Evolutionary conservation across 805 yeast genomes (phyloP).

Genomic region (Yarrowia osloensis): DNA sequence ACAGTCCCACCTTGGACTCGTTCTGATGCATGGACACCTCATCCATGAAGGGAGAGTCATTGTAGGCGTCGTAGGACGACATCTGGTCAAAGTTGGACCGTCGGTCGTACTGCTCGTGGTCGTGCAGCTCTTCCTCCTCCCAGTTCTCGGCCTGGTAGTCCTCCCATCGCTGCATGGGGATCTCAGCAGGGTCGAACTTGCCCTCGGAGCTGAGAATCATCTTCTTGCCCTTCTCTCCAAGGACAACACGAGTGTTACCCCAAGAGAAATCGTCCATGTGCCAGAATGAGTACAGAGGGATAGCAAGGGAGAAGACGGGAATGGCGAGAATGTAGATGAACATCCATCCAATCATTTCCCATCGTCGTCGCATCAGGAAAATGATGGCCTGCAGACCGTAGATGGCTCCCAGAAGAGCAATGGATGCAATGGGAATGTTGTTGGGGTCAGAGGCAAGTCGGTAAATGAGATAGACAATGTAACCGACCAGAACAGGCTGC

Average conservation of each 20-base stretch:
- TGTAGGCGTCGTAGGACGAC: slow-evolving; percentile 23
- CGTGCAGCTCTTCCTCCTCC: slow-evolving; percentile 35
- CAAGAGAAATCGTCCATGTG: slow-evolving; percentile 67
- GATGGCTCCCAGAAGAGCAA: slow-evolving; percentile 54
- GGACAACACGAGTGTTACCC: slow-evolving; percentile 64
- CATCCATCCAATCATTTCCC: slow-evolving; percentile 58
- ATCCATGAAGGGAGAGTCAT: slow-evolving; percentile 28
- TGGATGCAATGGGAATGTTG: slow-evolving; percentile 58
- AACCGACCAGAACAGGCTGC: slow-evolving; percentile 60
- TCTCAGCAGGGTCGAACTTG: slow-evolving; percentile 55
- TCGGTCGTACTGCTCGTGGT: slow-evolving; percentile 21
- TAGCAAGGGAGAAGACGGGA: slow-evolving; percentile 59
- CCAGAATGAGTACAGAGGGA: slow-evolving; percentile 63
- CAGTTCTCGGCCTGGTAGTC: slow-evolving; percentile 58
- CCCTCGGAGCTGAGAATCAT: slow-evolving; percentile 53
- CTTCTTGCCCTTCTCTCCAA: slow-evolving; percentile 55
- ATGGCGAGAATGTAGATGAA: slow-evolving; percentile 57
- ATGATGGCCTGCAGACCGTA: slow-evolving; percentile 60
- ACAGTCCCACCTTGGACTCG: slow-evolving; percentile 5
- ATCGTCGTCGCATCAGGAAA: slow-evolving; percentile 50
- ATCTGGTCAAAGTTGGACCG: slow-evolving; percentile 15
- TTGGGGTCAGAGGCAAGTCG: slow-evolving; percentile 50
- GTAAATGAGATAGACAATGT: slow-evolving; percentile 53
- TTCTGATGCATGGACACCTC: slow-evolving; percentile 27
- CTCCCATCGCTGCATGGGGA: slow-evolving; percentile 59